Evolutionary conservation across 2,329 filamentous ascomycete species (phyloP).

Genomic region (Claviceps sp.): DNA sequence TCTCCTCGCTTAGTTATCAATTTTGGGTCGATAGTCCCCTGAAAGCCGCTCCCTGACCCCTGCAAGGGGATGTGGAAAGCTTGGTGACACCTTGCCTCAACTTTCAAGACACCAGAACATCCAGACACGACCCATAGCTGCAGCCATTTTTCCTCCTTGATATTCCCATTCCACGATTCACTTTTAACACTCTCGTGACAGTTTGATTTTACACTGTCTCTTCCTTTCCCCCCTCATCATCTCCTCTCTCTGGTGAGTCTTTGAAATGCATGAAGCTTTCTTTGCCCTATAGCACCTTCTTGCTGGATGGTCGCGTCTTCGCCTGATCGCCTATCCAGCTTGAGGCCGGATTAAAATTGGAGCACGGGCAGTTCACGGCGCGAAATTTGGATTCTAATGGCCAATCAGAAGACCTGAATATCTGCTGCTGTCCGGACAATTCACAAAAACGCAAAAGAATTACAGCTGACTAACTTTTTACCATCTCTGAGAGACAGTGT

Average conservation of each 20-base stretch:
- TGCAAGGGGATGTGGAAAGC: background rate
- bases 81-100: conserved; percentile 23
- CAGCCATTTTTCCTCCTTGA: background rate
- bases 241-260: conserved; percentile 1
- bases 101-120: conserved; percentile 4
- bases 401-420: too few relatives aligned
- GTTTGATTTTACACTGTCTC: background rate
- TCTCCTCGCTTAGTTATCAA: conserved; percentile 4
- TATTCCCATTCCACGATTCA: background rate
- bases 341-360: too few relatives aligned
- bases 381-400: too few relatives aligned
- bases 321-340: too few relatives aligned
- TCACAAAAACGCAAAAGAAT: background rate
- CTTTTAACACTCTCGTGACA: background rate
- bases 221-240: background rate
- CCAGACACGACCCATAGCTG: conserved; percentile 11
- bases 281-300: too few relatives aligned
- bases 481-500: background rate
- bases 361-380: too few relatives aligned
- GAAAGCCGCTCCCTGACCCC: background rate
- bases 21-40: background rate
- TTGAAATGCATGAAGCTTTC: background rate
- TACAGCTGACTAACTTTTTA: background rate
- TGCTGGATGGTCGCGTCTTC: too few relatives aligned
- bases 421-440: too few relatives aligned